Base-by-base conservation (phyloP, 768 basidiomycete genomes). In the Mycena crocata region DNA sequence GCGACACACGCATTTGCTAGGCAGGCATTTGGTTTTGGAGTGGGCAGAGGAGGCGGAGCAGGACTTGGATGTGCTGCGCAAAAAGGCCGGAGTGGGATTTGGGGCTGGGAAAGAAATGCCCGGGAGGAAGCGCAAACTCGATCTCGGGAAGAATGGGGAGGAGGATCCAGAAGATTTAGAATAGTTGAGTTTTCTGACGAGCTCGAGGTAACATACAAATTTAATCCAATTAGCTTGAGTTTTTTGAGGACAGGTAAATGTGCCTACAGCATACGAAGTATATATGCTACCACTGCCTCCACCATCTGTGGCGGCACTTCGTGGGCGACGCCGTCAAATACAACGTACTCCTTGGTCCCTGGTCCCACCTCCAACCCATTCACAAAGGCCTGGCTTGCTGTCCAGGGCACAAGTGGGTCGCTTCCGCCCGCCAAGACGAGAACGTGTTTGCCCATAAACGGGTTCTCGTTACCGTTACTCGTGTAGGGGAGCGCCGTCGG, bases 1-100 rank as follows among this genome's bases (percentile, higher is more conserved):
- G 26, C 87, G 89, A 70, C 96, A 99, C 78, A 98, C 96, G 0
- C 98, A 99, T 84, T 89, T 99, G 72, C 89, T 99, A 24, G 97
- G 98, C 12, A 82, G 98, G 37, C 98, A 99, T 85, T 81, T 99
- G 46, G 95, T 99, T 5, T 82, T 99, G 45, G 91, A 99, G 77
- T 98, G 96, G 96, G 95, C 96, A 1, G 87, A 92, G 71, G 93
- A 93, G 62, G 91, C 83, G 3, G 93, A 93, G 68, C 87, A 89
- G 74, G 93, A 96, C 74, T 74, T 96, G 57, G 93, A 93, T 32
- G 84, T 76, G 60, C 75, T 98, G 51, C 83, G 96, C 65, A 87
- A 87, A 80, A 96, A 95, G 80, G 91, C 90, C 1, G 92, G 91
- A 1, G 89, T 93, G 64, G 92, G 92, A 15, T 92, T 84, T 71